These are phyloP conservation scores for Cnidoscolus chayamansa DNA, from an alignment of 441 rosid genomes.

Conservation along the genomic window DNA sequence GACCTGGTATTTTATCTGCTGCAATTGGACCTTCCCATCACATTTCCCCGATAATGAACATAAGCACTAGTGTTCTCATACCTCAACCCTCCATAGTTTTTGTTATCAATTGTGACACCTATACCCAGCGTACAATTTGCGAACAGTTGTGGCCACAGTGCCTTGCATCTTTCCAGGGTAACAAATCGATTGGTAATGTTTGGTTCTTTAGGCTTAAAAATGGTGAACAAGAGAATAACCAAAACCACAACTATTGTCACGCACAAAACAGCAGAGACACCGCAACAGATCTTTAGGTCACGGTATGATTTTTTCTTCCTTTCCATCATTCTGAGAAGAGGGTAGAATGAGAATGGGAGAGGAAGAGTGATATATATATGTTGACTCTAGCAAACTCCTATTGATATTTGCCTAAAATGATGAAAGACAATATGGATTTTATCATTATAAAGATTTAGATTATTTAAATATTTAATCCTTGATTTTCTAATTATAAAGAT, in stretches of 20 bases:
- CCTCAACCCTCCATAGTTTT: constrained; percentile 40
- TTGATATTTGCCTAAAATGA: no score
- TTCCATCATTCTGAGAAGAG: not conserved
- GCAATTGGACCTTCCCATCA: constrained; percentile 31
- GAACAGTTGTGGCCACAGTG: not conserved
- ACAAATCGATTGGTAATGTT: constrained; percentile 26
- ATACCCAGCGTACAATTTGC: constrained; percentile 36
- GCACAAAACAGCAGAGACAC: constrained; percentile 19
- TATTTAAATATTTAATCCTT: no score
- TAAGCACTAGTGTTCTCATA: constrained; percentile 28
- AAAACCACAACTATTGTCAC: constrained; percentile 20
- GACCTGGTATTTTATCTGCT: constrained; percentile 30
- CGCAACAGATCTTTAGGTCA: constrained; percentile 30
- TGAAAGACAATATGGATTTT: no score
- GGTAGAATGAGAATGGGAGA: not conserved
- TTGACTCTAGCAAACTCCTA: no score
- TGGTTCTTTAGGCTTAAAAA: constrained; percentile 46
- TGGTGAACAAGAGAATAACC: constrained; percentile 30
- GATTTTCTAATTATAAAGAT: no score
- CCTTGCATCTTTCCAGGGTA: constrained; percentile 12
- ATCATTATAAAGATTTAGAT: no score
- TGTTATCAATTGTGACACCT: constrained; percentile 30
- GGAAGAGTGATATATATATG: no score
- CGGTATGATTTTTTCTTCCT: constrained; percentile 3
- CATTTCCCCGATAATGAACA: constrained; percentile 24